Evolutionary conservation across 345 rosid species (phyloP), one percentile per base, ranked within the genome.

Genomic region (Psidium friedrichsthalianum): DNA sequence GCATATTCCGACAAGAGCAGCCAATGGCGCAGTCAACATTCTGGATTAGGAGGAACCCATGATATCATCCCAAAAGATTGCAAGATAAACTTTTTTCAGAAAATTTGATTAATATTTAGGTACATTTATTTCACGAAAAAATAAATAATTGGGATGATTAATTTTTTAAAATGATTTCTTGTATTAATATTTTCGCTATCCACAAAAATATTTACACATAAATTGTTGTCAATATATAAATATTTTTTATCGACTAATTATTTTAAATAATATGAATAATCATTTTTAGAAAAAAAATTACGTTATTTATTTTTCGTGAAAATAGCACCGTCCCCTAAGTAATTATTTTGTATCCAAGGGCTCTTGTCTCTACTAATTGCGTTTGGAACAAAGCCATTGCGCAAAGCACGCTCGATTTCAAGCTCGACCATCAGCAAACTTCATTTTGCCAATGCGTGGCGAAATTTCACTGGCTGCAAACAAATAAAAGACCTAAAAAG

Each of bases 111-210:
- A 15, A 59, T 27, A 8, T 14, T 16, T 2, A 53, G 21, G 7
- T n/a, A 7, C 3, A 10, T 8, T 0, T 61, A 3, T 29, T 29
- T 18, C 4, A 0, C 0, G 0, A 42, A 29, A 61, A 61, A 27
- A 61, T 3, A 1, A 15, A 61, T 15, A 15, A 61, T 29, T 29
- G 27, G 4, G 15, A 3, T 14, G n/a, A 15, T 29, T 27, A 27
- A 27, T 61, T 15, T 3, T 0, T 29, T 6, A 61, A 29, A 61
- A 61, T 61, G 21, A 29, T 32, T 0, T 3, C 0, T 15, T 61
- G 7, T 3, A 59, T 58, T 27, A 13, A 29, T 1, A 1, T 15
- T 61, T 27, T 61, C 10, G 29, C 14, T 16, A 1, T 2, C 14
- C 15, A 27, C 1, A 29, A 29, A 29, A 29, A 15, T 14, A 15